These are phyloP conservation scores for Ceratocystis albifundus DNA, from an alignment of 2,329 filamentous ascomycete genomes.

Conservation along the genomic window DNA sequence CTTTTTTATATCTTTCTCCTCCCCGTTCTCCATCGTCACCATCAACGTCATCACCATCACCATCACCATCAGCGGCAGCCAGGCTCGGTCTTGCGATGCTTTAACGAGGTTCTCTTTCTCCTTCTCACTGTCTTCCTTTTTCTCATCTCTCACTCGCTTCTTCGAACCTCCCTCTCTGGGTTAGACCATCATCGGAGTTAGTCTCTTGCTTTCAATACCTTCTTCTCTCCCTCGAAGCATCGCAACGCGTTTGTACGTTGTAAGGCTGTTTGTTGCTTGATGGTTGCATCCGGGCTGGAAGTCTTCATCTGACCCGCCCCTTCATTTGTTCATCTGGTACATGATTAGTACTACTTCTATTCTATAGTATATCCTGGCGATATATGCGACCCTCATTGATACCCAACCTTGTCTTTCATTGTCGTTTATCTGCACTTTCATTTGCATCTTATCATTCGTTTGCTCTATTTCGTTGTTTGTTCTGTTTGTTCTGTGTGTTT, in stretches of 20 bases:
- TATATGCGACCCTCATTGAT: slow-evolving; percentile 6
- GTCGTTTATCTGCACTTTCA: background rate
- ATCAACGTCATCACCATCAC: background rate
- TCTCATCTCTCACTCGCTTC: background rate
- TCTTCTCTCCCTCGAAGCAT: slow-evolving; percentile 12
- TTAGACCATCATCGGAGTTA: background rate
- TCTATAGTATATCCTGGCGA: slow-evolving; percentile 6
- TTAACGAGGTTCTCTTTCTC: background rate
- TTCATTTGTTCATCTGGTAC: background rate
- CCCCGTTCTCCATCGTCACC: background rate
- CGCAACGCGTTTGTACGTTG: background rate
- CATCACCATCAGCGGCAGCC: background rate
- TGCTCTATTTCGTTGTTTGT: background rate
- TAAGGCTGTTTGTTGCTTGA: no score
- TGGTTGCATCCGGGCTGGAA: background rate
- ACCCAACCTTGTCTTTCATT: slow-evolving; percentile 2
- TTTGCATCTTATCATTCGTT: background rate
- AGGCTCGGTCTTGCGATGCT: background rate
- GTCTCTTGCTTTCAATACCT: background rate
- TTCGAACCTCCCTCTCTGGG: background rate
- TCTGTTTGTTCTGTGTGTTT: background rate
- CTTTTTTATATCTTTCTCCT: background rate
- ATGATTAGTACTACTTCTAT: slow-evolving; percentile 1
- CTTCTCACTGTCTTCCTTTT: background rate
- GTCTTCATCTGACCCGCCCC: background rate